Conservation (phyloP, 345 rosid genomes). For the Rhodomyrtus tomentosa region DNA sequence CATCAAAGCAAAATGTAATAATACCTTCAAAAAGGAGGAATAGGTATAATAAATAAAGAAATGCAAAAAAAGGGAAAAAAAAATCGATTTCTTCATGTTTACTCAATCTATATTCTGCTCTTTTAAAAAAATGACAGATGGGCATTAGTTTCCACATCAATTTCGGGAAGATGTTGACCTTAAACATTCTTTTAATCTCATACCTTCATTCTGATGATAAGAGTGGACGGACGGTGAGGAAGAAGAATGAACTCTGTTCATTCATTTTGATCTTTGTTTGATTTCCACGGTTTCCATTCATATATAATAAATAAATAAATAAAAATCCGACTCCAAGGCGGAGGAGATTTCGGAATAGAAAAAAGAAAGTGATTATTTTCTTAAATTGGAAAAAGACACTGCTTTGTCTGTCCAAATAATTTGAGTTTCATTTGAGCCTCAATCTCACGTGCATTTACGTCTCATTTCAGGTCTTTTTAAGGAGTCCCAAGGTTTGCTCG, state of each 20-base stretch:
- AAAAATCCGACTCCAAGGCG: neutral
- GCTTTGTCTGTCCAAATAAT: conserved; percentile 2
- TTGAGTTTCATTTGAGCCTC: conserved; percentile 10
- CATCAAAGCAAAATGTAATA: neutral
- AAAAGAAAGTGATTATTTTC: neutral
- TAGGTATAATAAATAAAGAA: neutral
- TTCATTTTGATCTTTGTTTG: conserved; percentile 1
- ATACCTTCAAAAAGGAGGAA: neutral
- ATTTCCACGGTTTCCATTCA: neutral
- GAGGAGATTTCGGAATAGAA: neutral
- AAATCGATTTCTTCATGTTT: neutral
- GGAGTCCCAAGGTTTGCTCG: neutral
- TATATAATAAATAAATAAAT: neutral
- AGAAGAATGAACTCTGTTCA: conserved; percentile 6
- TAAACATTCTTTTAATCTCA: neutral
- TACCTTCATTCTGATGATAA: conserved; percentile 17
- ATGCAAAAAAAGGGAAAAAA: neutral
- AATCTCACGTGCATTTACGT: neutral
- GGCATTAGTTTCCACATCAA: neutral
- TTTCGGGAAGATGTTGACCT: neutral
- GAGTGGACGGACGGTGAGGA: neutral
- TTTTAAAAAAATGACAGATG: neutral
- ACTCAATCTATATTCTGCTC: neutral
- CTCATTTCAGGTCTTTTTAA: conserved; percentile 13
- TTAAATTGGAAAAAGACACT: neutral